These are phyloP conservation scores for Trichoderma sp. DNA, from an alignment of 2,329 filamentous ascomycete species.

Conservation along the genomic window DNA sequence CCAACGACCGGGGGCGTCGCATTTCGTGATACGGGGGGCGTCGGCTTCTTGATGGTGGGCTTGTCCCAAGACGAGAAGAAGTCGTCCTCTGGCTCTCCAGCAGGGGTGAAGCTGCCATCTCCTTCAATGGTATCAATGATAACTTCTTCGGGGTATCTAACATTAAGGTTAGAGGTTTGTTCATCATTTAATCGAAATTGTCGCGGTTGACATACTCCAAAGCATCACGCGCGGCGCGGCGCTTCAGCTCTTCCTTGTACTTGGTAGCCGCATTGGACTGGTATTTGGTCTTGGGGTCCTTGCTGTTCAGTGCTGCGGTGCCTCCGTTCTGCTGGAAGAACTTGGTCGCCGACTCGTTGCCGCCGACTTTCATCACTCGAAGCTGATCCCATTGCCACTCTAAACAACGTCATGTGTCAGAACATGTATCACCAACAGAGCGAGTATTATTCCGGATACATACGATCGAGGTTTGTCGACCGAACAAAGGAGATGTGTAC, in stretches of 20 bases:
- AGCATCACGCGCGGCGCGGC: constrained; percentile 76
- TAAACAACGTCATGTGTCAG: constrained; percentile 33
- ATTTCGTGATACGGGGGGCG: constrained; percentile 86
- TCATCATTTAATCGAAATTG: not conserved
- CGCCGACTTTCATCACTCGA: constrained; percentile 95
- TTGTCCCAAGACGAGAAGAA: constrained; percentile 99
- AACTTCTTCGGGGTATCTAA: constrained; percentile 79
- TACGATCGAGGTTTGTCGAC: constrained; percentile 97
- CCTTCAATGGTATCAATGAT: constrained; percentile 70
- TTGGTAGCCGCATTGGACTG: constrained; percentile 89
- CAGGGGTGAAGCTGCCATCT: constrained; percentile 71
- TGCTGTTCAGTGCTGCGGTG: constrained; percentile 88
- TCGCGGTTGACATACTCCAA: constrained; percentile 63
- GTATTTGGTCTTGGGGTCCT: constrained; percentile 96
- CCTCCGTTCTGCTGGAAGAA: constrained; percentile 97
- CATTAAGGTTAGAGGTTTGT: constrained; percentile 25
- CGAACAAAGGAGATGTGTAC: constrained; percentile 99
- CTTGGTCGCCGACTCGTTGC: constrained; percentile 96
- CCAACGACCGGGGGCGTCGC: constrained; percentile 78
- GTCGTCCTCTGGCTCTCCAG: constrained; percentile 83
- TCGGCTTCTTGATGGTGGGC: constrained; percentile 92
- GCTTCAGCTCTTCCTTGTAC: constrained; percentile 96
- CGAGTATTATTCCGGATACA: constrained; percentile 34
- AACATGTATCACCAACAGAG: constrained; percentile 15
- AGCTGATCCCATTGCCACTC: constrained; percentile 99